Conservation (phyloP, 305 asterid species). For the Solanum chacoense region DNA sequence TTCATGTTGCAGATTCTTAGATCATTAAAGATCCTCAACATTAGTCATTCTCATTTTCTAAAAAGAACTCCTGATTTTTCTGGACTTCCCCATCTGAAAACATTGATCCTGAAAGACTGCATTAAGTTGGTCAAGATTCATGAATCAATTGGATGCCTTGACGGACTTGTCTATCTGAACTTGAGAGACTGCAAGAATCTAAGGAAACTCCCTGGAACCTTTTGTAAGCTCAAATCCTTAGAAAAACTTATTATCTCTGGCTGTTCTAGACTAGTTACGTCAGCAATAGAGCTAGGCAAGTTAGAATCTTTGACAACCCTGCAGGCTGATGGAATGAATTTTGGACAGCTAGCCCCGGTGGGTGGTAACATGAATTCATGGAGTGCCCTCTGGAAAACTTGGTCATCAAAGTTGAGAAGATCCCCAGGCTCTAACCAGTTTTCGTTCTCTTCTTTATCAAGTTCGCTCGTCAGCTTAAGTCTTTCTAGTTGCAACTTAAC, state of each 20-base stretch:
- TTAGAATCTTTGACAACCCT: constrained; percentile 7
- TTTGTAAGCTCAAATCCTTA: constrained; percentile 1
- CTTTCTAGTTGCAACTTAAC: constrained; percentile 10
- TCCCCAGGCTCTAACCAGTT: background rate
- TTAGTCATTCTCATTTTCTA: constrained; percentile 8
- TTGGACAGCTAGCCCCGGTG: background rate
- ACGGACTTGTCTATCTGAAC: constrained; percentile 2
- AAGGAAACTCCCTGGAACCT: constrained; percentile 1
- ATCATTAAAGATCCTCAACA: constrained; percentile 6
- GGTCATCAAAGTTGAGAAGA: constrained; percentile 1
- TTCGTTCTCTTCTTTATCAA: constrained; percentile 6
- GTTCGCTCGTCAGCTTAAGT: constrained; percentile 7
- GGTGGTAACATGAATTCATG: background rate
- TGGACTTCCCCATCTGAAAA: constrained; percentile 8
- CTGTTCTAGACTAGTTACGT: background rate
- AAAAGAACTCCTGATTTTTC: constrained; percentile 7
- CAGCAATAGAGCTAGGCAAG: background rate
- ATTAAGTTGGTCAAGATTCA: constrained; percentile 7
- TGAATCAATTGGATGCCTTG: constrained; percentile 10
- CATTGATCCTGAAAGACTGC: constrained; percentile 7
- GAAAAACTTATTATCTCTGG: constrained; percentile 10
- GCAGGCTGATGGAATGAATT: constrained; percentile 6
- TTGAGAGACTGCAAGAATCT: constrained; percentile 10
- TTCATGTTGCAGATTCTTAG: background rate
- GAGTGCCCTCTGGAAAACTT: background rate